phyloP scores from a whole-genome alignment of 1,284 basidiomycete genomes.

The Trichosporon sp. region DNA sequence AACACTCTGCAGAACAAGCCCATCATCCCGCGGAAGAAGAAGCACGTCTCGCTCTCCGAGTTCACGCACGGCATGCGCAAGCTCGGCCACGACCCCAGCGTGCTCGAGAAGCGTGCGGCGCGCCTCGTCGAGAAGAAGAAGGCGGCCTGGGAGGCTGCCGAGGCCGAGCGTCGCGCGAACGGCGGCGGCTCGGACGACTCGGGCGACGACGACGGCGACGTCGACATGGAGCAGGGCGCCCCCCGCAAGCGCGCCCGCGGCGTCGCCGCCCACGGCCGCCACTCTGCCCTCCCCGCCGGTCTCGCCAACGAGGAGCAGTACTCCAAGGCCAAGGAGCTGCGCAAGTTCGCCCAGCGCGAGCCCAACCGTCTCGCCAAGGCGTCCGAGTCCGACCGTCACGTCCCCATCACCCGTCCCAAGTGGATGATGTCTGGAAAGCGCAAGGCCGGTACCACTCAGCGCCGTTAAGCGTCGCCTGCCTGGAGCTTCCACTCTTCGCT shows the following conservation, averaged over 20 bases:
- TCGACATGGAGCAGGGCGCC: constrained; percentile 23
- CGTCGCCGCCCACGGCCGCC: constrained; percentile 17
- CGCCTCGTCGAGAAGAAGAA: constrained; percentile 63
- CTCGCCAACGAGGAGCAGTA: constrained; percentile 78
- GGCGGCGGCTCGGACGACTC: constrained; percentile 35
- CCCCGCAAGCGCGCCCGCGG: constrained; percentile 15
- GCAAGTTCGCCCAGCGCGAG: constrained; percentile 78
- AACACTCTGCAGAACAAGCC: constrained; percentile 85
- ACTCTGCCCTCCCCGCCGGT: constrained; percentile 62
- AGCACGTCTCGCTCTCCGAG: constrained; percentile 82
- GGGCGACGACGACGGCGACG: constrained; percentile 20
- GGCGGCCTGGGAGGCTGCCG: constrained; percentile 54
- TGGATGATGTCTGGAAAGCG: constrained; percentile 81
- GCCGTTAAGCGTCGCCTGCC: constrained; percentile 61
- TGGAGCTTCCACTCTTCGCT: not conserved
- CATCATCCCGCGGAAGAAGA: constrained; percentile 80
- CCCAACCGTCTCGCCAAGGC: constrained; percentile 86
- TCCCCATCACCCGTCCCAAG: constrained; percentile 56
- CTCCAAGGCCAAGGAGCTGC: constrained; percentile 73
- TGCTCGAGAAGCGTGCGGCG: constrained; percentile 83
- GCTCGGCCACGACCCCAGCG: constrained; percentile 85
- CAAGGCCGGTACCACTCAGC: constrained; percentile 80
- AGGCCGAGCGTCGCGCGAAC: constrained; percentile 40
- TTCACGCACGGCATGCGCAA: constrained; percentile 78
- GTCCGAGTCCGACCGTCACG: constrained; percentile 77